Conservation (phyloP, 805 yeast species). For the Ascoidea rubescens region DNA sequence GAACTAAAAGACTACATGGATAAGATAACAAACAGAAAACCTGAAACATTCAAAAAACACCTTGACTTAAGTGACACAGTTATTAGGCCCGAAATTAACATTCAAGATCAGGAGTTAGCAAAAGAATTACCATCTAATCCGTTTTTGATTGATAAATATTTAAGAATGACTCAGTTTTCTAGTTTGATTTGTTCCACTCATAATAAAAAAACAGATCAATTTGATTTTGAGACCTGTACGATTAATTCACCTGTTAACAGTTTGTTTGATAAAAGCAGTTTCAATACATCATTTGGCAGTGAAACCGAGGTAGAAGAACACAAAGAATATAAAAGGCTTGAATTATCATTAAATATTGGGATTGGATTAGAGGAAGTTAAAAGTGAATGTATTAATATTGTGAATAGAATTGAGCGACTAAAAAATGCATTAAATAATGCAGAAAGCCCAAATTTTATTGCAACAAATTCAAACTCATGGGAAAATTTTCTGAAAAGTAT, state of each 20-base stretch:
- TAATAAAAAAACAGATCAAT: slow-evolving; percentile 11
- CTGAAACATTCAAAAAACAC: slow-evolving; percentile 47
- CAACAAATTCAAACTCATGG: slow-evolving; percentile 1
- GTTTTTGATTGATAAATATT: slow-evolving; percentile 50
- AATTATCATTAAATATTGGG: slow-evolving; percentile 1
- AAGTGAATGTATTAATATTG: not conserved
- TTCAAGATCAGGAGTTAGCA: slow-evolving; percentile 30
- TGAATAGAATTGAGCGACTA: too few species aligned
- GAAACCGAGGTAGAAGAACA: slow-evolving; percentile 1
- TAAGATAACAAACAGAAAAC: slow-evolving; percentile 52
- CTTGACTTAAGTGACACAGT: slow-evolving; percentile 43
- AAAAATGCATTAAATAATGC: slow-evolving; percentile 3
- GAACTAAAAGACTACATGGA: slow-evolving; percentile 61
- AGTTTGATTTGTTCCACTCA: slow-evolving; percentile 24
- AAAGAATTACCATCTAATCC: slow-evolving; percentile 58
- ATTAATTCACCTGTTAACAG: not conserved
- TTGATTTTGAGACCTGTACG: slow-evolving; percentile 6
- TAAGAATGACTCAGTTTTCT: slow-evolving; percentile 45
- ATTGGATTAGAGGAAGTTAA: slow-evolving; percentile 10
- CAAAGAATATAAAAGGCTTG: not conserved
- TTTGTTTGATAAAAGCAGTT: slow-evolving; percentile 5
- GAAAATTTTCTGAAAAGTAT: slow-evolving; percentile 5
- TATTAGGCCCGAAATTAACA: slow-evolving; percentile 40
- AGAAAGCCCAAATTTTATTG: slow-evolving; percentile 7
- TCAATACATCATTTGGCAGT: not conserved